Evolutionary conservation across 2,329 filamentous ascomycete genomes (phyloP).

Genomic region (Mariannaea elegans): DNA sequence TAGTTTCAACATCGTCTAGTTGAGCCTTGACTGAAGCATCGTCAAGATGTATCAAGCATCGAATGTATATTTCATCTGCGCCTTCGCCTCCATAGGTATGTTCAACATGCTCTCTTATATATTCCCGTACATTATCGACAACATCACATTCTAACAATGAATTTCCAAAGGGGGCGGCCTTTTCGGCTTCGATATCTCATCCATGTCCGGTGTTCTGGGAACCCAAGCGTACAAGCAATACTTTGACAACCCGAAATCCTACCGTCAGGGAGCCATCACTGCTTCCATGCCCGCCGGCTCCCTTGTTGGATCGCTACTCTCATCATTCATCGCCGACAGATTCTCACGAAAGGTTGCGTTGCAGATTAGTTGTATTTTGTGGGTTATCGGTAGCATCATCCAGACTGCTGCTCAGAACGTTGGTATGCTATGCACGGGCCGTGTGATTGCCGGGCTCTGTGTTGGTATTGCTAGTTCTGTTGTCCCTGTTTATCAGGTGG

Average conservation of each 20-base stretch:
- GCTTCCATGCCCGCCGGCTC: constrained; percentile 79
- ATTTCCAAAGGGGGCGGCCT: constrained; percentile 67
- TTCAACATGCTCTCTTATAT: too few species aligned
- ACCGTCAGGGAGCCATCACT: constrained; percentile 75
- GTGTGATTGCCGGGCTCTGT: constrained; percentile 75
- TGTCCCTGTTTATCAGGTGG: constrained; percentile 71
- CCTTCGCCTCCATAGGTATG: constrained; percentile 70
- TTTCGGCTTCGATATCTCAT: constrained; percentile 83
- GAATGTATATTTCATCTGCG: constrained; percentile 69
- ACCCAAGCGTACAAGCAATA: constrained; percentile 76
- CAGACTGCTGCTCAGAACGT: constrained; percentile 72
- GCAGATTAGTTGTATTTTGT: constrained; percentile 59
- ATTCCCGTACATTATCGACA: background rate
- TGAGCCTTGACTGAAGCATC: background rate
- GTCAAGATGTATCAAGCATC: constrained; percentile 51
- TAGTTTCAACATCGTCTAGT: background rate
- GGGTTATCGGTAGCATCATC: constrained; percentile 62
- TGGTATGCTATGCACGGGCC: constrained; percentile 75
- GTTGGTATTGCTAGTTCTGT: constrained; percentile 79
- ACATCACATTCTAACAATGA: background rate
- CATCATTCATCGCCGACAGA: constrained; percentile 60
- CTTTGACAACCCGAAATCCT: constrained; percentile 68
- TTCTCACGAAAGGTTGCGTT: constrained; percentile 60
- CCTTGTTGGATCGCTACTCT: constrained; percentile 64
- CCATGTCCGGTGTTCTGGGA: constrained; percentile 75